These are phyloP conservation scores for Penicillium argentinense DNA, from an alignment of 495 filamentous ascomycete species.

Conservation along the genomic window DNA sequence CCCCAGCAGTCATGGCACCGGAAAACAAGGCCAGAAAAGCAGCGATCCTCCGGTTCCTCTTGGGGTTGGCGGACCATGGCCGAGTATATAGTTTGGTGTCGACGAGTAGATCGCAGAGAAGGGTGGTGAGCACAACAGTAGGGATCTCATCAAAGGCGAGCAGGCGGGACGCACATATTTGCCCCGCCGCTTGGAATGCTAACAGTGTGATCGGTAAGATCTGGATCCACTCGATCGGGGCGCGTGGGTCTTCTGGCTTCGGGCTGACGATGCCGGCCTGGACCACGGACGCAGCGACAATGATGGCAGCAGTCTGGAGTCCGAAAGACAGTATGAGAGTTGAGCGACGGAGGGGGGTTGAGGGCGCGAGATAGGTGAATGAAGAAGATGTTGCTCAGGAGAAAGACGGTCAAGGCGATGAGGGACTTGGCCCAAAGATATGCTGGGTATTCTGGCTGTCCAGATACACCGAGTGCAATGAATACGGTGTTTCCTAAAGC, in stretches of 20 bases:
- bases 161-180: conserved; percentile 60
- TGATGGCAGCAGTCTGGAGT: conserved; percentile 52
- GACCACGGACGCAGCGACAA: conserved; percentile 54
- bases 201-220: conserved; percentile 54
- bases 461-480: conserved; percentile 37
- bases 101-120: conserved; percentile 60
- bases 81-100: conserved; percentile 29
- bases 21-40: conserved; percentile 36
- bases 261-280: conserved; percentile 40
- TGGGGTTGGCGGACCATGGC: conserved; percentile 27
- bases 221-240: conserved; percentile 38
- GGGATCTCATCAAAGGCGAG: conserved; percentile 67
- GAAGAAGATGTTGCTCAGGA: conserved; percentile 37
- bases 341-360: conserved; percentile 40
- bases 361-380: conserved; percentile 31
- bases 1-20: conserved; percentile 41
- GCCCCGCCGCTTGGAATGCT: conserved; percentile 68
- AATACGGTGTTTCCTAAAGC: conserved; percentile 41
- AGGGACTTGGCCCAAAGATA: conserved; percentile 45
- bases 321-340: conserved; percentile 57
- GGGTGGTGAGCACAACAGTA: conserved; percentile 66
- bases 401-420: conserved; percentile 34
- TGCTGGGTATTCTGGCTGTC: conserved; percentile 36
- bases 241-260: conserved; percentile 33
- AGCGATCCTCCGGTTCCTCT: conserved; percentile 33